Evolutionary conservation across 2,329 filamentous ascomycete genomes (phyloP).

Genomic region (Penicillium sp.): DNA sequence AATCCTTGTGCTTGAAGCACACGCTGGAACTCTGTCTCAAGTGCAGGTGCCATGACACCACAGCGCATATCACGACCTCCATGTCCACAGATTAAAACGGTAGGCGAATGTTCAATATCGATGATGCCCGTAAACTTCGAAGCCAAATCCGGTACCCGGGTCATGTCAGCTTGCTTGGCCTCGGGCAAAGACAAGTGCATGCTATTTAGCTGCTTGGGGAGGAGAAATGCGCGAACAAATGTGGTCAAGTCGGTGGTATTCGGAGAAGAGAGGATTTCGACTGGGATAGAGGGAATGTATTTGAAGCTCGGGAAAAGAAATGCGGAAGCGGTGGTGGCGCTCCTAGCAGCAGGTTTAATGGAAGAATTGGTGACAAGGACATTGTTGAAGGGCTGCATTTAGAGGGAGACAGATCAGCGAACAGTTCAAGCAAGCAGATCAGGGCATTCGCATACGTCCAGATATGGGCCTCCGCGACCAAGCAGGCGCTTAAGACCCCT

Average conservation of each 20-base stretch:
- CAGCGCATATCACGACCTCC: conserved; percentile 79
- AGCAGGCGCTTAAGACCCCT: conserved; percentile 69
- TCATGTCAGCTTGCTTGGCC: conserved; percentile 30
- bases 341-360: conserved; percentile 56
- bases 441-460: conserved; percentile 51
- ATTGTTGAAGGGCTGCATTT: conserved; percentile 74
- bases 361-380: conserved; percentile 75
- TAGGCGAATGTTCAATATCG: conserved; percentile 59
- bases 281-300: conserved; percentile 71
- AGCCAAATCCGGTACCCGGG: conserved; percentile 53
- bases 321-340: conserved; percentile 51
- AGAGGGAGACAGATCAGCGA: conserved; percentile 1
- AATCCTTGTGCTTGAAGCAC: conserved; percentile 34
- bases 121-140: conserved; percentile 58
- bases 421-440: neutral
- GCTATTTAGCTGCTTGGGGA: conserved; percentile 35
- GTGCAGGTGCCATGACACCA: conserved; percentile 73
- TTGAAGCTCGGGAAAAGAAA: conserved; percentile 83
- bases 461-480: conserved; percentile 64
- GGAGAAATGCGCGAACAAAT: conserved; percentile 47
- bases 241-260: conserved; percentile 36
- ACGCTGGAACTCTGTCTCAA: conserved; percentile 68
- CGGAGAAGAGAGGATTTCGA: conserved; percentile 52
- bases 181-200: conserved; percentile 35
- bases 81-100: conserved; percentile 84